Base-by-base conservation (phyloP, 2,329 filamentous ascomycete species). In the Boeremia exigua region DNA sequence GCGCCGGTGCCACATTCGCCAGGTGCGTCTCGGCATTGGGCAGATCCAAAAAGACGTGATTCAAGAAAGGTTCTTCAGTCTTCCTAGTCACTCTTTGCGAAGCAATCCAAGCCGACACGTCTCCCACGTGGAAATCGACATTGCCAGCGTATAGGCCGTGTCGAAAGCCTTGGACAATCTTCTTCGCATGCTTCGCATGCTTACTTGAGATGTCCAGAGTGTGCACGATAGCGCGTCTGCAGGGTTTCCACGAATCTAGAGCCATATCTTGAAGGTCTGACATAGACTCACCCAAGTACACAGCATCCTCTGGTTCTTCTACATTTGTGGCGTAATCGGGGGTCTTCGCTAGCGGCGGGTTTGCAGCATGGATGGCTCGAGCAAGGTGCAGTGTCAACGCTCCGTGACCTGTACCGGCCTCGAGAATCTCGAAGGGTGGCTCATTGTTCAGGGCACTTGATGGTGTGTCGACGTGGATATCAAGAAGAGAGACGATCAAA, bases 321-420 rank as follows among this genome's bases (percentile, higher is more conserved):
- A 63, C 54, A 25, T 60, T 54, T 3, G 57, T 44, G 10, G 48
- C 47, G 43, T 64, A 58, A 0, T 59, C 44, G 6, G 64, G 57
- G 1, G 53, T 37, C 12, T 73, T 67, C 0, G 82, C 81, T 6
- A 82, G 76, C 3, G 80, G 75, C 2, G 84, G 77, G 67, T 93
- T 93, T 15, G 86, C 88, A 39, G 85, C 90, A 69, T 93, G 88
- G 40, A 95, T 85, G 2, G 90, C 89, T 48, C 89, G 84, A 28
- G 90, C 87, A 19, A 95, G 80, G 68, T 93, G 85, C 4, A 95
- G 75, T 0, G 90, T 94, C 54, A 95, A 76, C 30, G 88, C 87
- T 54, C 91, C 91, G 80, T 93, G 90, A n/a, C 91, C 91, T 3
- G 91, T 95, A 14, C 91, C 91, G 42, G 90, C 90, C 75, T 95